These are phyloP conservation scores for Amborella trichopoda DNA, from an alignment of 164 flowering plant species.

Conservation along the genomic window DNA sequence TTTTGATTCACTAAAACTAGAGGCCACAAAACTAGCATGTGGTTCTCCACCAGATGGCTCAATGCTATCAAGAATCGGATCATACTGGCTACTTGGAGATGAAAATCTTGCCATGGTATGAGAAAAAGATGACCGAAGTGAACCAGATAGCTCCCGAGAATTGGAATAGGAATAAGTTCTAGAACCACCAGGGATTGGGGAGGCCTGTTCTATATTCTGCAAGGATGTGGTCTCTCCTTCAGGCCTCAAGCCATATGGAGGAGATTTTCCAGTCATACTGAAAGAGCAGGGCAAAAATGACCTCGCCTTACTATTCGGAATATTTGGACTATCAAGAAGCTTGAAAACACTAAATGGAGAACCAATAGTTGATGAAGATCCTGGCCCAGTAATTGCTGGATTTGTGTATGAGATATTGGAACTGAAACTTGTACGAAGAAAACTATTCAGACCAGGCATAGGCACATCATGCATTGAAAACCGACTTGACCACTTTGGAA, in stretches of 20 bases:
- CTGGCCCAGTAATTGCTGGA: conserved; percentile 2
- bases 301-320: conserved; percentile 12
- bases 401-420: conserved; percentile 5
- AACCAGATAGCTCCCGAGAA: conserved; percentile 72
- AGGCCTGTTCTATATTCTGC: conserved; percentile 1
- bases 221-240: conserved; percentile 11
- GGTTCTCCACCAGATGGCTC: conserved; percentile 27
- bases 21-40: conserved; percentile 9
- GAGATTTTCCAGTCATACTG: conserved; percentile 16
- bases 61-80: conserved; percentile 61
- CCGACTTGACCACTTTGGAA: conserved; percentile 4
- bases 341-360: conserved; percentile 12
- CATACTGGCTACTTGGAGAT: conserved; percentile 40
- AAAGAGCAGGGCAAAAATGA: conserved; percentile 14
- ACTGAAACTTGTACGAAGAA: conserved; percentile 4
- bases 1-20: conserved; percentile 15
- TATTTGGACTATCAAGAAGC: conserved; percentile 11
- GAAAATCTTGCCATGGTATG: conserved; percentile 22
- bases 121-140: conserved; percentile 59
- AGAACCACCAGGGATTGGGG: conserved; percentile 8
- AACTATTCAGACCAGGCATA: conserved; percentile 10
- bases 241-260: conserved; percentile 20
- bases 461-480: conserved; percentile 6
- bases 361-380: conserved; percentile 12
- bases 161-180: conserved; percentile 15